These are phyloP conservation scores for Passalora sequoiae DNA, from an alignment of 2,329 filamentous ascomycete genomes.

Conservation along the genomic window DNA sequence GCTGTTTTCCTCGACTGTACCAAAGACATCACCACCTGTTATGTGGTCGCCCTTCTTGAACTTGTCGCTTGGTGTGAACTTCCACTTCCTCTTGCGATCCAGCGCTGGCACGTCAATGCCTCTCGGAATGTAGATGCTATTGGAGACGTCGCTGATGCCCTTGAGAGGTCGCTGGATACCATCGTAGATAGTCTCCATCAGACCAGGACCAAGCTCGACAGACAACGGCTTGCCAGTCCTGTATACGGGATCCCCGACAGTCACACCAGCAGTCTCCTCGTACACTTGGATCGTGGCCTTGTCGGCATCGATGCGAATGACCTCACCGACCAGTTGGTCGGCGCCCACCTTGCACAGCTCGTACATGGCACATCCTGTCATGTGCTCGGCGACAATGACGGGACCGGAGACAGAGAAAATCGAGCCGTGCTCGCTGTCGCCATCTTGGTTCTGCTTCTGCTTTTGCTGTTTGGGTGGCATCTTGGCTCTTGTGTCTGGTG, in stretches of 20 bases:
- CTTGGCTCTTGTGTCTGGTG: conserved; percentile 8
- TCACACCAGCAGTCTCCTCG: conserved; percentile 96
- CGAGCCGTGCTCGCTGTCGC: conserved; percentile 55
- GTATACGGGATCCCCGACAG: conserved; percentile 84
- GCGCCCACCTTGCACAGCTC: conserved; percentile 93
- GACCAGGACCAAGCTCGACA: conserved; percentile 90
- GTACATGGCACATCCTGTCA: conserved; percentile 99
- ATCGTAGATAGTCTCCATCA: conserved; percentile 99
- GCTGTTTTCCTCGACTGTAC: conserved; percentile 91
- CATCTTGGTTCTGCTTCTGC: conserved; percentile 41
- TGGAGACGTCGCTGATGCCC: conserved; percentile 68
- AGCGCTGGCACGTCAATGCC: conserved; percentile 84
- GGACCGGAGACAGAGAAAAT: conserved; percentile 75
- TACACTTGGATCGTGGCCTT: conserved; percentile 98
- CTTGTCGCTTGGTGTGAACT: conserved; percentile 70
- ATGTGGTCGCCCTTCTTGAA: conserved; percentile 97
- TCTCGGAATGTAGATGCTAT: conserved; percentile 96
- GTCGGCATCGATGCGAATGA: conserved; percentile 94
- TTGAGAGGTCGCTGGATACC: conserved; percentile 94
- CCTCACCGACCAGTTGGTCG: conserved; percentile 88
- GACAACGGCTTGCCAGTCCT: conserved; percentile 94
- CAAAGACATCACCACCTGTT: conserved; percentile 92
- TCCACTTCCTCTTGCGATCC: conserved; percentile 90
- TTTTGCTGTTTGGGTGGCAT: conserved; percentile 27
- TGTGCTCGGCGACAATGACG: conserved; percentile 94